A percentile compares a stretch with the other conserved stretches of the same genome.
Conservation (phyloP, 768 basidiomycete genomes). For the Mycena belliarum region DNA sequence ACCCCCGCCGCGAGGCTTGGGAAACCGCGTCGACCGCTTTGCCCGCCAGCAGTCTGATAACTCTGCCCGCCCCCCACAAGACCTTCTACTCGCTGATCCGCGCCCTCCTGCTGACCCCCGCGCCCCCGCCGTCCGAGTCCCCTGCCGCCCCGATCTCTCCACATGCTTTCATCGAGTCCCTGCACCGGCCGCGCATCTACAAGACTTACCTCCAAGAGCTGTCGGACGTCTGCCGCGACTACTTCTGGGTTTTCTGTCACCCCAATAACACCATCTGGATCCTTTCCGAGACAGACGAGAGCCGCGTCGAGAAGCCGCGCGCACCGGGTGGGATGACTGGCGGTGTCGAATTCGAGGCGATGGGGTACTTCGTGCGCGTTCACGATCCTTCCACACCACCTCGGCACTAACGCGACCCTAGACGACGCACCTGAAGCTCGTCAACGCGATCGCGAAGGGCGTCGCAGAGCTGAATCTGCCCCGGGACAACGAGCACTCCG, state of each 20-base stretch:
- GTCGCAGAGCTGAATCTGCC: slow-evolving; percentile 67
- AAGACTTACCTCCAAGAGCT: slow-evolving; percentile 83
- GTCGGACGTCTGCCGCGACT: slow-evolving; percentile 88
- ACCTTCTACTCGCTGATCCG: slow-evolving; percentile 74
- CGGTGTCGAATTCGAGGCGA: slow-evolving; percentile 97
- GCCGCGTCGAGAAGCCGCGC: slow-evolving; percentile 81
- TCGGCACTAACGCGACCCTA: slow-evolving; percentile 29
- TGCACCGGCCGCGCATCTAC: slow-evolving; percentile 72
- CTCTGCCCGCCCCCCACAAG: slow-evolving; percentile 73
- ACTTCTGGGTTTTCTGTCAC: slow-evolving; percentile 98
- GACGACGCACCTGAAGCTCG: slow-evolving; percentile 85
- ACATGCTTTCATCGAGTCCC: slow-evolving; percentile 78
- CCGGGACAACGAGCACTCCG: slow-evolving; percentile 71
- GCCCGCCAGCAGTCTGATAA: slow-evolving; percentile 52
- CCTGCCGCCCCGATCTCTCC: slow-evolving; percentile 63
- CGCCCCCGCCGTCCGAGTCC: slow-evolving; percentile 64
- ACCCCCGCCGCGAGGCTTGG: slow-evolving; percentile 57
- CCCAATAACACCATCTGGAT: slow-evolving; percentile 92
- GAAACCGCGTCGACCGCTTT: slow-evolving; percentile 44
- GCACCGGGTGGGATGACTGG: slow-evolving; percentile 99
- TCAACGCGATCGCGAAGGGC: slow-evolving; percentile 76
- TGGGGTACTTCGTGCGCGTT: slow-evolving; percentile 85
- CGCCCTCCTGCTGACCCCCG: slow-evolving; percentile 70
- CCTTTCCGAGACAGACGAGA: slow-evolving; percentile 79
- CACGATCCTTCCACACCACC: neutral